A percentile compares a stretch with the other conserved stretches of the same genome.
These are phyloP conservation scores for Acer saccharum DNA, from an alignment of 345 rosid genomes.

Conservation along the genomic window DNA sequence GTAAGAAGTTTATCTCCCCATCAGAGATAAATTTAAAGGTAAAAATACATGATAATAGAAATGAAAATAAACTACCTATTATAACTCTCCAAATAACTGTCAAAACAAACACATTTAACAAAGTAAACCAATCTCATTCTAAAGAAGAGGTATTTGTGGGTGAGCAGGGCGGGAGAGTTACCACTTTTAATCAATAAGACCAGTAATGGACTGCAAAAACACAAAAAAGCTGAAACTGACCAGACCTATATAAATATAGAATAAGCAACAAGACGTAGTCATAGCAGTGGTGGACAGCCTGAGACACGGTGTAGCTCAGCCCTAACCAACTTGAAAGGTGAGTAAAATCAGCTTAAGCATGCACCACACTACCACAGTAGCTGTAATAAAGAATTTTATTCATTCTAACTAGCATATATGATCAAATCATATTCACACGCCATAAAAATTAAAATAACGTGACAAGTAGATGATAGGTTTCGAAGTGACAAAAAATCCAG, in stretches of 20 bases:
- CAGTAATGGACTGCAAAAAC: background rate
- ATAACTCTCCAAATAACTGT: background rate
- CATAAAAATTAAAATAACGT: conserved; percentile 3
- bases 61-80: background rate
- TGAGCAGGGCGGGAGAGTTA: too few relatives aligned
- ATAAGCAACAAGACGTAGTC: background rate
- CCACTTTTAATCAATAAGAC: background rate
- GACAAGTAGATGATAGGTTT: background rate
- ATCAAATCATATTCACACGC: background rate
- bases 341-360: background rate
- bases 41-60: background rate
- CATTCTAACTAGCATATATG: background rate
- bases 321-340: background rate
- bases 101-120: background rate
- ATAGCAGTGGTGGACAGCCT: background rate
- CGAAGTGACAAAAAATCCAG: background rate
- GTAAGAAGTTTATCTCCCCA: background rate
- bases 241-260: background rate
- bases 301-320: background rate
- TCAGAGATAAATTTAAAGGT: background rate
- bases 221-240: background rate
- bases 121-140: background rate
- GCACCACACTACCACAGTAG: background rate
- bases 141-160: background rate
- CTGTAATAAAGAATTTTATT: background rate